A percentile compares a stretch with the other conserved stretches of the same genome.
These are phyloP conservation scores for Spergularia bocconei DNA, from an alignment of 148 eudicot genomes.

Conservation along the genomic window DNA sequence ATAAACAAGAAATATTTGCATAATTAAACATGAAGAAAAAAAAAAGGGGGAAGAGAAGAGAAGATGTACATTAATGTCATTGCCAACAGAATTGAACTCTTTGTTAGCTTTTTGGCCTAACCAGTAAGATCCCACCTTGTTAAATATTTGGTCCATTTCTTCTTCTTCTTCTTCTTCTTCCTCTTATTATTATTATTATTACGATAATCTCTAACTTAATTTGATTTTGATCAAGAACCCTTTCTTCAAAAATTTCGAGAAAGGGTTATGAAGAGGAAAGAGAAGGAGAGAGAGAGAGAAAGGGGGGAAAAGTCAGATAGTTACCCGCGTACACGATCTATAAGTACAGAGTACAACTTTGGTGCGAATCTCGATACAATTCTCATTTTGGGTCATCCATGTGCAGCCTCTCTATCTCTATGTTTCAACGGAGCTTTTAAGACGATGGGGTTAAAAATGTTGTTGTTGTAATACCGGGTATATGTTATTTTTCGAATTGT, in stretches of 20 bases:
- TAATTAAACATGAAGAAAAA: neutral
- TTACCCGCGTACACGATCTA: neutral
- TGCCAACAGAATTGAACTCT: slow-evolving; percentile 74
- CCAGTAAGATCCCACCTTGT: slow-evolving; percentile 95
- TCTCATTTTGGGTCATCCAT: too few relatives aligned
- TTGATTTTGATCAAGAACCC: neutral
- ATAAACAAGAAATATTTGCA: neutral
- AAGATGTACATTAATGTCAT: slow-evolving; percentile 63
- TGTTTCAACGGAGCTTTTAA: too few relatives aligned
- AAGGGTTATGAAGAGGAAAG: neutral
- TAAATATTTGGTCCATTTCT: slow-evolving; percentile 69
- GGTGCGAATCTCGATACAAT: too few relatives aligned
- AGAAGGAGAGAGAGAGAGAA: neutral
- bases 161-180: neutral
- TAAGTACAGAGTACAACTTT: too few relatives aligned
- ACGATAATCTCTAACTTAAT: too few relatives aligned
- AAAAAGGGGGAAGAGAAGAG: neutral
- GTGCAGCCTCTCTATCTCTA: too few relatives aligned
- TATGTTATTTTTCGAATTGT: too few relatives aligned
- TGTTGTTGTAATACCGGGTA: too few relatives aligned
- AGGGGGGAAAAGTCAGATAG: neutral
- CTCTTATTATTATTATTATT: neutral
- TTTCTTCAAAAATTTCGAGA: neutral
- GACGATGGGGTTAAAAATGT: too few relatives aligned
- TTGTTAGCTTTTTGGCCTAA: slow-evolving; percentile 72